Conservation (phyloP, 2,329 filamentous ascomycete genomes). For the Nigrospora osmanthi region DNA sequence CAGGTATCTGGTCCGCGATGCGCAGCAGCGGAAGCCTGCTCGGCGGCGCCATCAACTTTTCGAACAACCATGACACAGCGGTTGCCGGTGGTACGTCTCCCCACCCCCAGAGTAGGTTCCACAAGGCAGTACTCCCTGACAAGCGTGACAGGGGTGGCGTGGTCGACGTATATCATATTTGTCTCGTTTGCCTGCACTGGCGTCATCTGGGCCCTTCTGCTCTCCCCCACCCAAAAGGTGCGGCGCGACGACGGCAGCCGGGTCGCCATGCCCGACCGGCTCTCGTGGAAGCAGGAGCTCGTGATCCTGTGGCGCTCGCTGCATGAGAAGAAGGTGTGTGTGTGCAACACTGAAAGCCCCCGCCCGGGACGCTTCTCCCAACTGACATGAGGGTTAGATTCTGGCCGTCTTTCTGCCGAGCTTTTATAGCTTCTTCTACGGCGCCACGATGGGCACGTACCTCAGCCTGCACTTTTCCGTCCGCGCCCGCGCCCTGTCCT, state of each 20-base stretch:
- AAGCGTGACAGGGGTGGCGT: conserved; percentile 9
- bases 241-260: conserved; percentile 14
- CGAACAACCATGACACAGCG: conserved; percentile 12
- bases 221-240: conserved; percentile 15
- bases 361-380: not conserved
- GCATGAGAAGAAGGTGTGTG: conserved; percentile 16
- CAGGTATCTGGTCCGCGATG: conserved; percentile 22
- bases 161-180: conserved; percentile 21
- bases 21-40: conserved; percentile 23
- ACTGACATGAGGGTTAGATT: conserved; percentile 11
- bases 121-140: not conserved
- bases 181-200: conserved; percentile 22
- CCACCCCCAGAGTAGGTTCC: no score
- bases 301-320: conserved; percentile 11
- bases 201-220: conserved; percentile 19
- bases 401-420: conserved; percentile 23
- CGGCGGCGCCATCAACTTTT: conserved; percentile 24
- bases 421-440: conserved; percentile 30
- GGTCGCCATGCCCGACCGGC: conserved; percentile 10
- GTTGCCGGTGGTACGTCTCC: conserved; percentile 10
- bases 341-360: not conserved
- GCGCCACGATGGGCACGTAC: conserved; percentile 27
- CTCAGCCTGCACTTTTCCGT: conserved; percentile 23
- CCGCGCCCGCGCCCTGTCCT: conserved; percentile 20
- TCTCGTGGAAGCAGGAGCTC: conserved; percentile 13